phyloP scores from a whole-genome alignment of 768 basidiomycete species.

The Kwoniella dejecticola region DNA sequence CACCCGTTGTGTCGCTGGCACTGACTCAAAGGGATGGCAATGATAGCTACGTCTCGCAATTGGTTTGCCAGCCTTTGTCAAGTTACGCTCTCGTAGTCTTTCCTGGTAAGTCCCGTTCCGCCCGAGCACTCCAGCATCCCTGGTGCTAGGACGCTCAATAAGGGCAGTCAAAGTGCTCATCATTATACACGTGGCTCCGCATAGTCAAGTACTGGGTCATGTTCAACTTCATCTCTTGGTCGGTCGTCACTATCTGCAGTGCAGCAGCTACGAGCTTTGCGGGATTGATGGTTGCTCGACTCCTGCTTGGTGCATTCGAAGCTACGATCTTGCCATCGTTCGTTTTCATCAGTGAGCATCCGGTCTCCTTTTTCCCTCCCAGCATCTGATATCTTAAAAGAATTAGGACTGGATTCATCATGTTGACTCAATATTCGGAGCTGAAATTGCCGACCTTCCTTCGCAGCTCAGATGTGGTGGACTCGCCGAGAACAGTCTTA shows the following conservation, averaged over 20 bases:
- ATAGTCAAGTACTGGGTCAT: conserved; percentile 42
- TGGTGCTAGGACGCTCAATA: too few species aligned
- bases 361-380: not conserved
- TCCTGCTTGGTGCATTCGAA: conserved; percentile 56
- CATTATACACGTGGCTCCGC: too few species aligned
- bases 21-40: too few species aligned
- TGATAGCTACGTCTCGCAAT: conserved; percentile 43
- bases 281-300: conserved; percentile 31
- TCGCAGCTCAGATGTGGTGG: conserved; percentile 28
- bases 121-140: too few species aligned
- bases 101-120: conserved; percentile 22
- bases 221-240: conserved; percentile 46
- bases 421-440: too few species aligned
- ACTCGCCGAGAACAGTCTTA: conserved; percentile 33
- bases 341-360: conserved; percentile 9
- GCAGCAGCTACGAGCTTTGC: conserved; percentile 38
- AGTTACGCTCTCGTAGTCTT: conserved; percentile 45
- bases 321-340: conserved; percentile 35
- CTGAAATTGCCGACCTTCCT: too few species aligned
- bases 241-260: conserved; percentile 34
- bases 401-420: too few species aligned
- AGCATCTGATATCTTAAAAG: not conserved
- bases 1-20: too few species aligned
- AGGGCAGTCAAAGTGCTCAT: too few species aligned
- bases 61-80: conserved; percentile 38